Conservation (phyloP, 164 flowering plant species). For the Magnolia officinalis region DNA sequence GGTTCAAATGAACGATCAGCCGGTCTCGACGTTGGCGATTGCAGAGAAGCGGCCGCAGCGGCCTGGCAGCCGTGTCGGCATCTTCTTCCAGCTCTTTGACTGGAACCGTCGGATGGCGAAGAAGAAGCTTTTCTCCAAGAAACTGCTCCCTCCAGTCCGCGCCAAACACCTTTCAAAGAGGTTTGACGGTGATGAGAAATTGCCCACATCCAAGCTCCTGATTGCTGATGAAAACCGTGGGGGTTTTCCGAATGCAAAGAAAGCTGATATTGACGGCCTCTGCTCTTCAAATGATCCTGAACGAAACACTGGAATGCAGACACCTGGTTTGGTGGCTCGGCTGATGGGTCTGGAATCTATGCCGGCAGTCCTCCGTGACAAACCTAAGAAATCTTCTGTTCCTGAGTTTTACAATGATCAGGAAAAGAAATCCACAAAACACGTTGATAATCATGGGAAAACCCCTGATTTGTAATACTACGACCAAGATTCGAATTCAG, state of each 20-base stretch:
- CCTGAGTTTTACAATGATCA: conserved; percentile 18
- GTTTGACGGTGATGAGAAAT: conserved; percentile 68
- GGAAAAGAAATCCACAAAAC: conserved; percentile 18
- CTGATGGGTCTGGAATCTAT: conserved; percentile 92
- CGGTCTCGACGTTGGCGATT: conserved; percentile 46
- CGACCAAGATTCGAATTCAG: conserved; percentile 24
- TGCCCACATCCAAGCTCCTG: conserved; percentile 67
- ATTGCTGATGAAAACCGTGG: conserved; percentile 88
- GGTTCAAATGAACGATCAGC: conserved; percentile 33
- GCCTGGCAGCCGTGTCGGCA: conserved; percentile 82
- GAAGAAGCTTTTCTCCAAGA: conserved; percentile 79
- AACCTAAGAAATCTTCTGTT: conserved; percentile 27
- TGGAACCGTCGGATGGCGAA: conserved; percentile 83
- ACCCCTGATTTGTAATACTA: conserved; percentile 14
- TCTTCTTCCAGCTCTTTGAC: conserved; percentile 86
- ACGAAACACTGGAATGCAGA: conserved; percentile 41
- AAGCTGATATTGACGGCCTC: conserved; percentile 21
- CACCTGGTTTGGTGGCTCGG: conserved; percentile 82
- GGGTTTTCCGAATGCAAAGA: conserved; percentile 63
- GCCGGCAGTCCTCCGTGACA: conserved; percentile 41
- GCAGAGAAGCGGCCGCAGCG: conserved; percentile 63
- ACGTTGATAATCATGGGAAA: neutral
- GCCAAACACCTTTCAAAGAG: conserved; percentile 56
- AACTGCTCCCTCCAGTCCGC: conserved; percentile 67
- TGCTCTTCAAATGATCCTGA: conserved; percentile 16